phyloP scores from a whole-genome alignment of 2,329 filamentous ascomycete species.

The Leptodontidium sp. region DNA sequence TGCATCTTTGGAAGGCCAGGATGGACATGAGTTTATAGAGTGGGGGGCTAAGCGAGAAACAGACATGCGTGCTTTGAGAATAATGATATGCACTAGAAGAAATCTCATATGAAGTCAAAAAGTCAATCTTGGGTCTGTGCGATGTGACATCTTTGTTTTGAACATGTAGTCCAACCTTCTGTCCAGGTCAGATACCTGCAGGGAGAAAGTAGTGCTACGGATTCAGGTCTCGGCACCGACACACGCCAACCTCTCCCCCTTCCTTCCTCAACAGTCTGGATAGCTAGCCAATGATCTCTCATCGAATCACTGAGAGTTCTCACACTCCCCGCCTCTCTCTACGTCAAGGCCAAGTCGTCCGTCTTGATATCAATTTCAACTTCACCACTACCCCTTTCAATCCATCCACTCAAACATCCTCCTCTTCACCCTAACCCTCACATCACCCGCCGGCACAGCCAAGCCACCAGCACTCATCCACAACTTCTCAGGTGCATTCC shows the following conservation, averaged over 20 bases:
- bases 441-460: constrained; percentile 58
- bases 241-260: no score
- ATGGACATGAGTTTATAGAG: not conserved
- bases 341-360: no score
- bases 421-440: constrained; percentile 61
- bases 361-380: not conserved
- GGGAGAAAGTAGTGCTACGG: no score
- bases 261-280: no score
- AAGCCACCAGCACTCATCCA: constrained; percentile 57
- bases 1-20: constrained; percentile 10
- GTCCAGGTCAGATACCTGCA: no score
- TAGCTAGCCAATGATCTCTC: no score
- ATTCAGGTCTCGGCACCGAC: no score
- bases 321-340: no score
- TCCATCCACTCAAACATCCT: constrained; percentile 43
- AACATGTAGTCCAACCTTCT: not conserved
- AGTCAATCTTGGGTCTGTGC: not conserved
- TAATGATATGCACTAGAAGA: constrained; percentile 7
- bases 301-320: no score
- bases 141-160: not conserved
- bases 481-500: constrained; percentile 59
- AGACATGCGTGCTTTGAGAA: not conserved
- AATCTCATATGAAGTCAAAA: constrained; percentile 5
- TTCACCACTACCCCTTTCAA: not conserved
- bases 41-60: not conserved